Percentiles rank a stretch among this genome's conserved stretches.
These are phyloP conservation scores for Pythium diclinum DNA, from an alignment of 352 stramenopile species.

Conservation along the genomic window DNA sequence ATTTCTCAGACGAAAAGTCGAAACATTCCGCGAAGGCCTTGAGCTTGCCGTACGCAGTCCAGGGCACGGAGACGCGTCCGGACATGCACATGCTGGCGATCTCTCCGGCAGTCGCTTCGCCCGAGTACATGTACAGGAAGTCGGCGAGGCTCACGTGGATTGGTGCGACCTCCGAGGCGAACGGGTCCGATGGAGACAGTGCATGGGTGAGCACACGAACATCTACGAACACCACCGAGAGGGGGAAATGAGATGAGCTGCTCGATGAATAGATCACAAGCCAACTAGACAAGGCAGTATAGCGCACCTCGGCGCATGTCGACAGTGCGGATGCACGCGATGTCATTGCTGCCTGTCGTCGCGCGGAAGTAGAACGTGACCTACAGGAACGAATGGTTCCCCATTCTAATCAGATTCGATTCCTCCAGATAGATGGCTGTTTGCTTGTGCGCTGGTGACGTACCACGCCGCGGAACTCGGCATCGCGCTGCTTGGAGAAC, in stretches of 20 bases:
- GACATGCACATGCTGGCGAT: conserved; percentile 86
- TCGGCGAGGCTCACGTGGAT: conserved; percentile 75
- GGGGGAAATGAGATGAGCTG: not conserved
- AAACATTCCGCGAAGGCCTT: conserved; percentile 85
- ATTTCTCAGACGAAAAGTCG: conserved; percentile 81
- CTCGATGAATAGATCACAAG: not conserved
- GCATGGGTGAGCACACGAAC: conserved; percentile 52
- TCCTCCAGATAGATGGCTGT: not conserved
- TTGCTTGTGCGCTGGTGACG: conserved; percentile 9
- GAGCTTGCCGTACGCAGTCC: conserved; percentile 77
- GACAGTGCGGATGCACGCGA: conserved; percentile 72
- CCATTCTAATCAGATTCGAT: conserved; percentile 15
- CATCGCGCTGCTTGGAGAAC: conserved; percentile 46
- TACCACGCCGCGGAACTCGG: conserved; percentile 61
- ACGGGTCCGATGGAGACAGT: conserved; percentile 47
- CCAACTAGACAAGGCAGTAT: not conserved
- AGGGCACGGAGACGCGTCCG: conserved; percentile 78
- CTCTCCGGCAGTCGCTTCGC: conserved; percentile 66
- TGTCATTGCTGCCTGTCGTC: conserved; percentile 35
- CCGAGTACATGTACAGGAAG: conserved; percentile 88
- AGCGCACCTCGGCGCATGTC: conserved; percentile 64
- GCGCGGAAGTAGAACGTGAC: conserved; percentile 81
- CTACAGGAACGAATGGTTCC: conserved; percentile 26
- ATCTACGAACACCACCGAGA: conserved; percentile 26
- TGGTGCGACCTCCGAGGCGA: conserved; percentile 56